Conservation (phyloP, 495 filamentous ascomycete genomes). For the Aspergillus incahuasiensis region DNA sequence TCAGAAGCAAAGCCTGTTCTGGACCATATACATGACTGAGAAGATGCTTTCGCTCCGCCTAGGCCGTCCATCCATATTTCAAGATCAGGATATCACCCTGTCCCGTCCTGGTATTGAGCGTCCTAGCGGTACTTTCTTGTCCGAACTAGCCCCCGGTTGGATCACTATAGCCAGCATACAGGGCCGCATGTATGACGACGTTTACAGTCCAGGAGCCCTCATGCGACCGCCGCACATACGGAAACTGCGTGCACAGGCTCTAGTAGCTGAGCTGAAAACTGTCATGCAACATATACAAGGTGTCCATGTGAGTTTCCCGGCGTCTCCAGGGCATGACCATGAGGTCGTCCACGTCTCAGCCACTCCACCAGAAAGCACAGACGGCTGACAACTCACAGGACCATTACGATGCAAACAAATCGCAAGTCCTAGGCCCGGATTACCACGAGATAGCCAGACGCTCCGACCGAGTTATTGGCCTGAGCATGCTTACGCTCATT, state of each 20-base stretch:
- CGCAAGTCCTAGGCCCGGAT: constrained; percentile 9
- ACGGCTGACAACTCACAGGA: neutral
- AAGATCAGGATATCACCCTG: constrained; percentile 7
- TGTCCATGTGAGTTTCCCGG: constrained; percentile 7
- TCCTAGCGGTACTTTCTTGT: neutral
- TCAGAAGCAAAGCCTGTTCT: constrained; percentile 5
- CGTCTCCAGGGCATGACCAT: neutral
- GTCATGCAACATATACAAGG: constrained; percentile 7
- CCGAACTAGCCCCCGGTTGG: constrained; percentile 1
- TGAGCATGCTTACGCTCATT: constrained; percentile 17
- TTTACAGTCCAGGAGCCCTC: constrained; percentile 13
- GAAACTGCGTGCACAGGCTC: constrained; percentile 9
- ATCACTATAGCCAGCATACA: constrained; percentile 11
- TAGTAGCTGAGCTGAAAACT: constrained; percentile 10
- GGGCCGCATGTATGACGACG: constrained; percentile 9
- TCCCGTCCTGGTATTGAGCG: neutral
- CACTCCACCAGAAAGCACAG: no score
- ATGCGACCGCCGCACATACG: constrained; percentile 7
- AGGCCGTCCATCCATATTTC: constrained; percentile 5
- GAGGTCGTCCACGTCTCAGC: neutral
- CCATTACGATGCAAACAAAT: neutral
- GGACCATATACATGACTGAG: constrained; percentile 28
- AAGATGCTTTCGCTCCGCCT: constrained; percentile 23
- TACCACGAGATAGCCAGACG: neutral
- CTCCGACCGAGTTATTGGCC: constrained; percentile 11